Evolutionary conservation across 768 basidiomycete genomes (phyloP).

Genomic region (Multifurca ochricompacta): DNA sequence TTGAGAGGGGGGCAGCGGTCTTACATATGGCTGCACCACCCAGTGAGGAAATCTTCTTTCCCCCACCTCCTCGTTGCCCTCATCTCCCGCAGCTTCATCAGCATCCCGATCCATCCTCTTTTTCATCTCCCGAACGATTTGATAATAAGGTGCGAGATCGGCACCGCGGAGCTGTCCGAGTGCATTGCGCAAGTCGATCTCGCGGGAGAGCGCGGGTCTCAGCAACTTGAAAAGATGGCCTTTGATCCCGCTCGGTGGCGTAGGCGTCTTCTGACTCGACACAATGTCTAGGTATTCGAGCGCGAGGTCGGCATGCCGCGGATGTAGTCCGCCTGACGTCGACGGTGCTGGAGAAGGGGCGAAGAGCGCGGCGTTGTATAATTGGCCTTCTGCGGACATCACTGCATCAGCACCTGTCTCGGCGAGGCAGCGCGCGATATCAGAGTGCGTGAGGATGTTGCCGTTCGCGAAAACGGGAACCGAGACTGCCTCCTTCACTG

Average conservation of each 20-base stretch:
- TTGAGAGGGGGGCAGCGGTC: constrained; percentile 27
- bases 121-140: constrained; percentile 53
- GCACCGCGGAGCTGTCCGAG: constrained; percentile 44
- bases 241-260: constrained; percentile 70
- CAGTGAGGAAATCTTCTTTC: constrained; percentile 55
- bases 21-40: constrained; percentile 65
- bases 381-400: constrained; percentile 91
- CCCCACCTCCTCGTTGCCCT: constrained; percentile 39
- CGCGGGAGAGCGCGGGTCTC: constrained; percentile 59
- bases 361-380: constrained; percentile 89
- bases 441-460: constrained; percentile 83
- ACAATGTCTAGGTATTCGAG: constrained; percentile 85
- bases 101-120: constrained; percentile 50
- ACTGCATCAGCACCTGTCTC: constrained; percentile 87
- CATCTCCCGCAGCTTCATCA: constrained; percentile 27
- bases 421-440: constrained; percentile 70
- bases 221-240: constrained; percentile 92
- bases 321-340: constrained; percentile 34
- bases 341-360: constrained; percentile 21
- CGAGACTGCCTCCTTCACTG: constrained; percentile 83
- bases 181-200: constrained; percentile 65
- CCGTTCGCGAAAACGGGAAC: constrained; percentile 97
- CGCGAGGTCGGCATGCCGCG: constrained; percentile 59
- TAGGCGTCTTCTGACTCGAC: constrained; percentile 56
- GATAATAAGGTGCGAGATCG: constrained; percentile 32